Percentiles rank a stretch among this genome's conserved stretches.
Conservation (phyloP, 257 asterid species). For the Leptodermis oblonga region DNA sequence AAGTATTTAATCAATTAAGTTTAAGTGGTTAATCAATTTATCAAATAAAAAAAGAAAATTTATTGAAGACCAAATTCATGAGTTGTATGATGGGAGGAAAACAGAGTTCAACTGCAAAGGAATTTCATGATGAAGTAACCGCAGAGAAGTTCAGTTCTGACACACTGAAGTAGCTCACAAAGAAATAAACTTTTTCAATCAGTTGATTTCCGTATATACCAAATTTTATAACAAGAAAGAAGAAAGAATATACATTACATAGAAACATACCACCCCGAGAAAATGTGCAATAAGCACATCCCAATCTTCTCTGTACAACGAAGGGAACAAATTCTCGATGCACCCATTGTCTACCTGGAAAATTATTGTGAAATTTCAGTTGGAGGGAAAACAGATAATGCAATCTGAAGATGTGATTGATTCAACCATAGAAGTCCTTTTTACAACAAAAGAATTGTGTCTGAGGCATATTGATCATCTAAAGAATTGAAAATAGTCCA, state of each 20-base stretch:
- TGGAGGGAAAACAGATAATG: background rate
- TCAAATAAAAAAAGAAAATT: no score
- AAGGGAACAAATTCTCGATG: constrained; percentile 65
- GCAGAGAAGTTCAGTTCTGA: no score
- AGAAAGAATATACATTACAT: background rate
- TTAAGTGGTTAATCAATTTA: no score
- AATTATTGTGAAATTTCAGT: constrained; percentile 20
- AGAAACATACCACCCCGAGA: constrained; percentile 82
- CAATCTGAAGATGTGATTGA: background rate
- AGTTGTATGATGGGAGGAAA: no score
- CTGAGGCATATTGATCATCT: background rate
- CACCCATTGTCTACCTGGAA: constrained; percentile 92
- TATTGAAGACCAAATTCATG: no score
- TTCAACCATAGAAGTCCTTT: background rate
- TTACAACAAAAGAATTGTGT: no score
- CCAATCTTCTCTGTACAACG: constrained; percentile 74
- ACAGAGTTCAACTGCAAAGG: no score
- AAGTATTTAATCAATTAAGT: no score
- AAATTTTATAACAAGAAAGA: background rate
- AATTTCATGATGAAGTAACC: no score
- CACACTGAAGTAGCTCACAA: background rate
- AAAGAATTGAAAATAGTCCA: background rate
- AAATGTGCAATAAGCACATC: constrained; percentile 95
- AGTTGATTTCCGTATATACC: background rate
- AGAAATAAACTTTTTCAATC: background rate